Evolutionary conservation across 2,329 filamentous ascomycete genomes (phyloP).

Genomic region (Botrytis elliptica): DNA sequence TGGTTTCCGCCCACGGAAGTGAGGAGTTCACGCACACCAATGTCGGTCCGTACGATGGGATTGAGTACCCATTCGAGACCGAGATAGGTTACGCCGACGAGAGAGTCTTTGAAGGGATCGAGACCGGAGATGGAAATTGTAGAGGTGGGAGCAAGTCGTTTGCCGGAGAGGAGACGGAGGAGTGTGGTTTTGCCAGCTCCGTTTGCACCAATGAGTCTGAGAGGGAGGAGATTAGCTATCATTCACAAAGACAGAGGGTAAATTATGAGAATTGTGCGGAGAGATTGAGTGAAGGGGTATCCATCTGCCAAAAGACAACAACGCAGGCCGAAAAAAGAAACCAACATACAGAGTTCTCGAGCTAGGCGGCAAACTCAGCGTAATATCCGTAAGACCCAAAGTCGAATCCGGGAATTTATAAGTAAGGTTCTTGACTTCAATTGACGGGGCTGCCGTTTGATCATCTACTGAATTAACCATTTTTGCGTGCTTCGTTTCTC

Average conservation of each 20-base stretch:
- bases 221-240: constrained; percentile 67
- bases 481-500: background rate
- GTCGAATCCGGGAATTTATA: constrained; percentile 88
- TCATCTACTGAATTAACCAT: constrained; percentile 22
- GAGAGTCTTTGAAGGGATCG: constrained; percentile 86
- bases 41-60: constrained; percentile 92
- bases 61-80: constrained; percentile 98
- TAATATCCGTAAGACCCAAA: constrained; percentile 72
- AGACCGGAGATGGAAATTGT: constrained; percentile 76
- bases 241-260: accelerated
- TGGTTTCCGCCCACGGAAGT: constrained; percentile 81
- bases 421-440: constrained; percentile 72
- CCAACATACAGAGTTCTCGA: constrained; percentile 65
- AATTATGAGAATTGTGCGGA: background rate
- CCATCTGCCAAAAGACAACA: background rate
- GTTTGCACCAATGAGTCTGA: constrained; percentile 88
- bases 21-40: constrained; percentile 84
- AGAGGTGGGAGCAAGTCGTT: constrained; percentile 78
- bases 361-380: constrained; percentile 51
- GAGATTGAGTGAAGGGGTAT: background rate
- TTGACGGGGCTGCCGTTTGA: constrained; percentile 41
- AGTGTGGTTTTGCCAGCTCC: constrained; percentile 97
- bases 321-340: background rate
- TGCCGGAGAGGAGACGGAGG: constrained; percentile 85
- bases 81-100: constrained; percentile 95